These are phyloP conservation scores for Ceratobasidium sp. DNA, from an alignment of 1,284 basidiomycete species.

Conservation along the genomic window DNA sequence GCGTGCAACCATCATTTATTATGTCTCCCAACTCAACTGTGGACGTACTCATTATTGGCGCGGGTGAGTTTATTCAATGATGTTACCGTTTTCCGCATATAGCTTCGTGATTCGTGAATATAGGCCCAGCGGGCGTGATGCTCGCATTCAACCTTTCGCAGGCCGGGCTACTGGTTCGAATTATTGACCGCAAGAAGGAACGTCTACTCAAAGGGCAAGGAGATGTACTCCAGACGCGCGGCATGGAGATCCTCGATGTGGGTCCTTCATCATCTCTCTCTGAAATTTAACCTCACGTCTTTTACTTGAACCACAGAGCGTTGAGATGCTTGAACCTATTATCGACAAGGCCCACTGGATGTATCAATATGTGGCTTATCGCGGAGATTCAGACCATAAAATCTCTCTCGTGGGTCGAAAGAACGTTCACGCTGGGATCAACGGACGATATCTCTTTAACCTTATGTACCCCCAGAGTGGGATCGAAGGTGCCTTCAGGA, in stretches of 20 bases:
- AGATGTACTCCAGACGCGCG: constrained; percentile 17
- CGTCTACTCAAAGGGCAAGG: constrained; percentile 23
- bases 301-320: constrained; percentile 8
- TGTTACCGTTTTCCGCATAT: not conserved
- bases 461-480: not conserved
- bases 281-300: too few relatives aligned
- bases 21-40: constrained; percentile 9
- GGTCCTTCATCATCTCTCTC: too few relatives aligned
- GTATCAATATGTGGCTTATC: not conserved
- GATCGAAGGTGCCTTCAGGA: constrained; percentile 23
- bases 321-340: constrained; percentile 4
- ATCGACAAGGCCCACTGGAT: constrained; percentile 3
- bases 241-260: constrained; percentile 29
- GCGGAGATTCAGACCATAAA: not conserved
- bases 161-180: constrained; percentile 14
- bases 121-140: constrained; percentile 35
- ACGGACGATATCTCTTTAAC: constrained; percentile 1
- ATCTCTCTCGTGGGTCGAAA: constrained; percentile 7
- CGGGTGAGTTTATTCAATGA: not conserved
- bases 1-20: not conserved
- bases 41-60: constrained; percentile 33
- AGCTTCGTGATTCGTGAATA: not conserved
- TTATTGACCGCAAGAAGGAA: constrained; percentile 14
- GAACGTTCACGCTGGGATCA: constrained; percentile 7
- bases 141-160: constrained; percentile 27